phyloP scores from a whole-genome alignment of 345 rosid species.

The Populus davidiana region DNA sequence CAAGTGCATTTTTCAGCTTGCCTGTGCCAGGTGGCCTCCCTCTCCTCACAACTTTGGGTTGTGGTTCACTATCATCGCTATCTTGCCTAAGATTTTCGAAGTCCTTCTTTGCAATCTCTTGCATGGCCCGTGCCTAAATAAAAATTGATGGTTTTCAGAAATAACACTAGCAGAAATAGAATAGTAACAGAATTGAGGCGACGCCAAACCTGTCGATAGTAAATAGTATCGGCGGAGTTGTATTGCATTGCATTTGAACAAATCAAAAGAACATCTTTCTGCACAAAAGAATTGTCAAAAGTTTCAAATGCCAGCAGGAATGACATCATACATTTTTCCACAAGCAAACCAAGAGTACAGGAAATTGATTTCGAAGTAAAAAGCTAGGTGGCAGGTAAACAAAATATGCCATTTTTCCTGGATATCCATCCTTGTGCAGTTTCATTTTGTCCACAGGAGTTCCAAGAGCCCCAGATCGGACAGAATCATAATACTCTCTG shows the following conservation, averaged over 20 bases:
- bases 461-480: neutral
- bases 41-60: conserved; percentile 56
- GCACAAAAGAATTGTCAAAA: conserved; percentile 32
- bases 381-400: neutral
- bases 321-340: conserved; percentile 7
- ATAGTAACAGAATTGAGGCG: neutral
- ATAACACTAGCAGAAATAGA: conserved; percentile 5
- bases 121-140: conserved; percentile 77
- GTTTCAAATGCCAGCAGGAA: conserved; percentile 8
- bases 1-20: conserved; percentile 58
- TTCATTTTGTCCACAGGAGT: neutral
- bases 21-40: conserved; percentile 70
- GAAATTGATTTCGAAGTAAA: neutral
- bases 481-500: neutral
- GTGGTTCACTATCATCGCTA: conserved; percentile 81
- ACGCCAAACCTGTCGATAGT: conserved; percentile 75
- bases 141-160: conserved; percentile 20
- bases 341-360: neutral
- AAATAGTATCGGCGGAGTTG: conserved; percentile 88
- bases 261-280: conserved; percentile 79
- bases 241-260: conserved; percentile 95
- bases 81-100: conserved; percentile 91
- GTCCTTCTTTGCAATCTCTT: conserved; percentile 86
- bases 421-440: neutral
- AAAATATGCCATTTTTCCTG: neutral